Conservation (phyloP, 164 flowering plant species). For the Buxus sempervirens region DNA sequence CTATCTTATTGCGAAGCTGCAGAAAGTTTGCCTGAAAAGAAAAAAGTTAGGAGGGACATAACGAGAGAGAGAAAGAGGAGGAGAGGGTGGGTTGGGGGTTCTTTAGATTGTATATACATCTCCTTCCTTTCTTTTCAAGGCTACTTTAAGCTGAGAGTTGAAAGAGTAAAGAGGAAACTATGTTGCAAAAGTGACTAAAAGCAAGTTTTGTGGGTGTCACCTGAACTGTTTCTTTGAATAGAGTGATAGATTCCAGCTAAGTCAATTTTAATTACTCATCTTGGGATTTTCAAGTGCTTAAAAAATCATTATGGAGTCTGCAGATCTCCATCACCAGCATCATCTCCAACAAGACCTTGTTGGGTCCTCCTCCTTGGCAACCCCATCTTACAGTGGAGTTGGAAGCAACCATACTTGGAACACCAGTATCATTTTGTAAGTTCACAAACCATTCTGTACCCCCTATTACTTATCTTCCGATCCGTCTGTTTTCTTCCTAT, state of each 20-base stretch:
- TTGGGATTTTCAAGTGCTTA: conserved; percentile 70
- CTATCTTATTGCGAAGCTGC: conserved; percentile 23
- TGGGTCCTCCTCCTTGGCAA: conserved; percentile 42
- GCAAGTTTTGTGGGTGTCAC: conserved; percentile 46
- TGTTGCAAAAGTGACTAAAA: conserved; percentile 38
- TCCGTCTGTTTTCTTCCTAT: too few species aligned
- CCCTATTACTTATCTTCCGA: conserved; percentile 11
- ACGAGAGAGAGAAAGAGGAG: conserved; percentile 13
- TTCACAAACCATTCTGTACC: conserved; percentile 8
- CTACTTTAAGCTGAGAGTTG: conserved; percentile 41
- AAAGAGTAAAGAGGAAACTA: conserved; percentile 64
- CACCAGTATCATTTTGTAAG: conserved; percentile 57
- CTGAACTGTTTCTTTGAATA: conserved; percentile 46
- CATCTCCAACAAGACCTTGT: conserved; percentile 49
- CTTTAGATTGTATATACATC: not conserved
- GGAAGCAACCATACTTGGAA: conserved; percentile 42
- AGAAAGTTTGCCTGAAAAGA: conserved; percentile 25
- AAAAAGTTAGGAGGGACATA: conserved; percentile 8
- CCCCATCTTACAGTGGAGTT: conserved; percentile 41
- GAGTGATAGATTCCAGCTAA: conserved; percentile 41
- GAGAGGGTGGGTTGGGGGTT: not conserved
- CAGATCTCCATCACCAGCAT: conserved; percentile 55
- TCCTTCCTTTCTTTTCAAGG: conserved; percentile 40
- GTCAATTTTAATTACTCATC: conserved; percentile 32
- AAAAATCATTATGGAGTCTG: conserved; percentile 65